Evolutionary conservation across 768 basidiomycete species (phyloP), one percentile per base, ranked within the genome.

Genomic region (Cystofilobasidium ferigula): DNA sequence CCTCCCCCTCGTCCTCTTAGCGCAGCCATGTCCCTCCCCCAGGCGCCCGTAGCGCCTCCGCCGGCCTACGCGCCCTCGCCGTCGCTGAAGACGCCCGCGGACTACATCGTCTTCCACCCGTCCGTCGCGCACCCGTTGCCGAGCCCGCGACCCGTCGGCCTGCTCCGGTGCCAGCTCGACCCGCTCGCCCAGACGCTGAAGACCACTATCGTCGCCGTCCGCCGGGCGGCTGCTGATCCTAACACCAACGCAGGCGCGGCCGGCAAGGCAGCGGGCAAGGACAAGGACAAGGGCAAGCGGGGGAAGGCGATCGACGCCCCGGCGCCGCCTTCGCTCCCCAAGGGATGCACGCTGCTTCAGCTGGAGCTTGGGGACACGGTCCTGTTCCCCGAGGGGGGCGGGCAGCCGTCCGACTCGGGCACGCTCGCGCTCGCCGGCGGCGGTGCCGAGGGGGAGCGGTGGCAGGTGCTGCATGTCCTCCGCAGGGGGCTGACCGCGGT

Each of bases 331-430:
- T 16, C 81, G 88, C 56, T 89, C 89, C 18, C 59, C 16, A 7
- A 26, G 5, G 16, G 32, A 0, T 22, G 53, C 7, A 53, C 40
- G 45, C 30, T 61, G 53, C 26, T 56, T n/a, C 64, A 64, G 58
- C 22, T 69, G 20, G 61, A 59, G 28, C 36, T 53, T 13, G 28
- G 57, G 26, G 61, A 69, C 35, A 66, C 53, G 4, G 42, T 18
- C 34, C 40, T 65, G 6, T 65, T 62, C 20, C 62, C 62, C 7
- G 61, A 62, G 34, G 64, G 61, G 12, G 84, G 88, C 14, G 89
- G 89, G 0, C 88, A 90, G 69, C 86, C 86, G 0, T 84, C 84
- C 0, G 89, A 90, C 71, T 82, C 82, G 30, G 88, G 88, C 8
- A 1, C 58, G 78, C 16, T 77, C 2, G 78, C 77, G 24, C 69